These are phyloP conservation scores for Aspergillus fischeri DNA, from an alignment of 2,329 filamentous ascomycete genomes.

Conservation along the genomic window DNA sequence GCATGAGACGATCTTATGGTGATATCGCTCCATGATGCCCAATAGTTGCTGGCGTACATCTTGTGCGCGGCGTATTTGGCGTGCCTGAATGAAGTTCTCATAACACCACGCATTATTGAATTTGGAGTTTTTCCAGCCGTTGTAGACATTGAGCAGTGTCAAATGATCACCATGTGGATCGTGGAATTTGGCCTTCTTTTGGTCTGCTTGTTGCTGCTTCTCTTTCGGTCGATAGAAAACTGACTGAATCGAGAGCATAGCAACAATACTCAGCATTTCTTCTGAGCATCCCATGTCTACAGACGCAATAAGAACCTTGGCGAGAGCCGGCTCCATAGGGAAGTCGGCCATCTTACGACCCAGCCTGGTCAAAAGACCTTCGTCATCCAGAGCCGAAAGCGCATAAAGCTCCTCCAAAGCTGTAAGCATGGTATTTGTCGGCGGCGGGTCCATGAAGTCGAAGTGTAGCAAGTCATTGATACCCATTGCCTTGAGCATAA, in stretches of 20 bases:
- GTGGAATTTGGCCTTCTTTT: conserved; percentile 97
- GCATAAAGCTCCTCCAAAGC: conserved; percentile 94
- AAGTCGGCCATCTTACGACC: conserved; percentile 98
- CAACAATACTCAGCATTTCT: conserved; percentile 89
- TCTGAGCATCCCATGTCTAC: conserved; percentile 88
- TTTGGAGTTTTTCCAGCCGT: conserved; percentile 84
- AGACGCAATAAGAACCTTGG: conserved; percentile 83
- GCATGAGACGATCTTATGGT: conserved; percentile 75
- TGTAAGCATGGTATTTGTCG: conserved; percentile 95
- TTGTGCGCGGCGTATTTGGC: conserved; percentile 80
- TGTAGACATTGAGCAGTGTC: conserved; percentile 93
- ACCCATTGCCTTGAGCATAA: conserved; percentile 98
- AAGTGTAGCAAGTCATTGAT: conserved; percentile 97
- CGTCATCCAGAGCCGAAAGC: conserved; percentile 85
- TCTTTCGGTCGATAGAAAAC: conserved; percentile 97
- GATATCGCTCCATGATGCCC: conserved; percentile 90
- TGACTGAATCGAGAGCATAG: conserved; percentile 82
- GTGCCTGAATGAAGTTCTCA: conserved; percentile 95
- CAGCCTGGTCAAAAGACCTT: conserved; percentile 85
- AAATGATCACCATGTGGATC: conserved; percentile 92
- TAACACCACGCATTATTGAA: conserved; percentile 90
- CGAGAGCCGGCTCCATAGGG: conserved; percentile 90
- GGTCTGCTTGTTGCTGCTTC: conserved; percentile 92
- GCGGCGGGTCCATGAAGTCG: conserved; percentile 98
- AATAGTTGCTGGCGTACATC: conserved; percentile 90